Evolutionary conservation across 345 rosid species (phyloP), one percentile per base, ranked within the genome.

Genomic region (Linum trigynum): DNA sequence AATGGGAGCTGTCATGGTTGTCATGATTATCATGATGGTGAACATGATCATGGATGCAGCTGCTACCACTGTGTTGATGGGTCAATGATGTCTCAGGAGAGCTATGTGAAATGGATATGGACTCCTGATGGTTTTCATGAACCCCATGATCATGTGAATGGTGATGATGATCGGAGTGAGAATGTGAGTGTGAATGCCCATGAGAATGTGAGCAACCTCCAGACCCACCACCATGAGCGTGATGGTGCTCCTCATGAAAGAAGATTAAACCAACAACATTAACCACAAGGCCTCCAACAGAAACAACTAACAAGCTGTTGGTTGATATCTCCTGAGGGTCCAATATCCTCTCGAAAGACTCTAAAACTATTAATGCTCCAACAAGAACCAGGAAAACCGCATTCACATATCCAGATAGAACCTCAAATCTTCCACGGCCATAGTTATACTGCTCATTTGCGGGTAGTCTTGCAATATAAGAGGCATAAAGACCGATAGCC

Each of bases 241-340:
- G 98, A 79, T 92, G 94, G 83, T 92, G 98, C 78, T 92, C 98
- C 71, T 92, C 98, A 17, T 92, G 98, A 73, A 92, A 92, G 84
- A 92, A 92, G 58, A 92, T 79, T 74, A 90, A 78, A 64, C 98
- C 98, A 15, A 90, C 77, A 59, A 90, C 69, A 82, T 92, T 90
- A 66, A 92, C 98, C 14, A 88, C 64, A 55, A 92, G 86, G 66
- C 98, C 98, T 35, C 98, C 98, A 75, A 92, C 77, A 0, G 98
- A 90, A 74, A 92, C 98, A 62, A 74, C 74, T 71, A 92, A 77
- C 73, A 92, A 73, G 79, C 98, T 92, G 68, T 63, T 81, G 0
- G 97, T 92, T 38, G 97, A 92, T 71, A 92, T 88, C 81, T 92
- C 97, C 67, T 87, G 91, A 64, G 98, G 97, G 74, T 92, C 98